These are phyloP conservation scores for Coccomyxa subellipsoidea DNA, from an alignment of 163 green algal genomes.

Conservation along the genomic window DNA sequence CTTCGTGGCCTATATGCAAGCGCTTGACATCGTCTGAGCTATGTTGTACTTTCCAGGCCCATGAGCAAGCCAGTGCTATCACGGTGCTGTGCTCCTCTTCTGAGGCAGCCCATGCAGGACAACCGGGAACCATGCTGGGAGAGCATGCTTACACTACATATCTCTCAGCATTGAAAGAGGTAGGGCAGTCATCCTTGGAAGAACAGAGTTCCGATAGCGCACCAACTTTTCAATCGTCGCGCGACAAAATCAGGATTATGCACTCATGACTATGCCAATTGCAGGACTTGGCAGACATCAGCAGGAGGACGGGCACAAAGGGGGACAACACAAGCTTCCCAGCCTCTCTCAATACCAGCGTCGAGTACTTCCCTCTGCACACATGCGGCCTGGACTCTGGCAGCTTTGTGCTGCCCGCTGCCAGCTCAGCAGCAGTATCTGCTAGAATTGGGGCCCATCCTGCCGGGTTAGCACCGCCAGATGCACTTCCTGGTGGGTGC, in stretches of 20 bases:
- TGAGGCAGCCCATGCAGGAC: constrained; percentile 9
- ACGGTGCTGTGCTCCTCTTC: neutral
- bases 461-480: neutral
- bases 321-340: neutral
- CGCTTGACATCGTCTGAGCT: neutral
- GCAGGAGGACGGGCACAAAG: neutral
- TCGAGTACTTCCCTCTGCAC: constrained; percentile 6
- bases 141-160: neutral
- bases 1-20: neutral
- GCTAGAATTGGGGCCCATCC: neutral
- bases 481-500: neutral
- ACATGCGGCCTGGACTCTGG: neutral
- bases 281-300: neutral
- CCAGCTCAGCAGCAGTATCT: neutral
- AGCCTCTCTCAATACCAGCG: neutral
- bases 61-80: neutral
- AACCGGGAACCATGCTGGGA: neutral
- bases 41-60: neutral
- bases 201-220: too few relatives aligned
- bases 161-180: neutral
- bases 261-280: too few relatives aligned
- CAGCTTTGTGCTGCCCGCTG: constrained; percentile 5
- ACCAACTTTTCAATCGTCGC: too few relatives aligned
- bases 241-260: too few relatives aligned
- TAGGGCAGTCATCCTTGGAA: neutral